Evolutionary conservation across 1,284 basidiomycete species (phyloP).

Genomic region (Cystobasidiaceae sp.): DNA sequence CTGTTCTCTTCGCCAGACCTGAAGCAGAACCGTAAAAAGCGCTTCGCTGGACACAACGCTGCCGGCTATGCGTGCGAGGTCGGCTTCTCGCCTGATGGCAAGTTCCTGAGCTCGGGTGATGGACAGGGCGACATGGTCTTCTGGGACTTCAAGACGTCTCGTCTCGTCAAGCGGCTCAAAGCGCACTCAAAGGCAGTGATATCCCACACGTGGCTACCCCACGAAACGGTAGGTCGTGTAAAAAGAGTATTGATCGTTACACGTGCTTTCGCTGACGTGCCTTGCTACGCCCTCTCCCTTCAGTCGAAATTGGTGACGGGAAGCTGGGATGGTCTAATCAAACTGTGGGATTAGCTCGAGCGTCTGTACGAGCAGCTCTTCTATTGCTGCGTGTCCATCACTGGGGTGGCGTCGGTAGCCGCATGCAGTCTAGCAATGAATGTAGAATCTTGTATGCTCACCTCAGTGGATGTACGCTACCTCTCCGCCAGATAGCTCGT

Average conservation of each 20-base stretch:
- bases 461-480: too few relatives aligned
- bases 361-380: background rate
- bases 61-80: conserved; percentile 96
- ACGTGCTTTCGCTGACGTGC: background rate
- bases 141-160: conserved; percentile 98
- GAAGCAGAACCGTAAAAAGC: conserved; percentile 90
- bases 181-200: conserved; percentile 94
- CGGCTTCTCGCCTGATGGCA: conserved; percentile 94
- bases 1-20: conserved; percentile 91
- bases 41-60: conserved; percentile 92
- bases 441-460: too few relatives aligned
- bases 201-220: conserved; percentile 94
- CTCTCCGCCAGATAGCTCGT: too few relatives aligned
- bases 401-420: too few relatives aligned
- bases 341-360: conserved; percentile 25
- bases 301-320: conserved; percentile 93
- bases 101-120: conserved; percentile 94
- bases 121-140: conserved; percentile 92
- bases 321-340: conserved; percentile 75
- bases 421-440: too few relatives aligned
- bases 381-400: too few relatives aligned
- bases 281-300: conserved; percentile 11
- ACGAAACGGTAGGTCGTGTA: conserved; percentile 73
- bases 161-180: conserved; percentile 80
- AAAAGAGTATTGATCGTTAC: conserved; percentile 34